Conservation (phyloP, 208 protist genomes). For the Herpetomonas tarakana region DNA sequence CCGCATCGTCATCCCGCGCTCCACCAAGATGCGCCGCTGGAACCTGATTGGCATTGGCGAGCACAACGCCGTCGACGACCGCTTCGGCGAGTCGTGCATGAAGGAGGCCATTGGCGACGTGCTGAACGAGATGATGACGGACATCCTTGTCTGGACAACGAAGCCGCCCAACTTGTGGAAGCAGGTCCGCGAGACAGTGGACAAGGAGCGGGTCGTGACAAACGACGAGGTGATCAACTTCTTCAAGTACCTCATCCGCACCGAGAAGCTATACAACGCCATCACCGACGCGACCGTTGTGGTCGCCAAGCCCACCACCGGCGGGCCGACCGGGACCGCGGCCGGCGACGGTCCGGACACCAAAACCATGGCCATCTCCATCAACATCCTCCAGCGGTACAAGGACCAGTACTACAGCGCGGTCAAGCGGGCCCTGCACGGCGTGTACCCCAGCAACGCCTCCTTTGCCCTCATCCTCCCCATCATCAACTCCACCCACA, state of each 20-base stretch:
- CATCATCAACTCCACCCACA: constrained; percentile 23
- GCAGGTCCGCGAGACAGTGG: neutral
- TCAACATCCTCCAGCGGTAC: no score
- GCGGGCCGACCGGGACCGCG: no score
- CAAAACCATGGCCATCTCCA: no score
- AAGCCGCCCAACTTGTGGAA: constrained; percentile 11
- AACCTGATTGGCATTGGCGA: constrained; percentile 17
- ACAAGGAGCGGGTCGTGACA: no score
- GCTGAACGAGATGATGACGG: constrained; percentile 8
- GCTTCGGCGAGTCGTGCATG: constrained; percentile 14
- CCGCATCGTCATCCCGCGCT: constrained; percentile 7
- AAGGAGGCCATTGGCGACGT: constrained; percentile 12
- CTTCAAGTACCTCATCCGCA: no score
- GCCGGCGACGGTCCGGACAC: no score
- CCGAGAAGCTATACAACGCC: no score
- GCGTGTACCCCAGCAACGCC: constrained; percentile 6
- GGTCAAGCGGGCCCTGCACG: constrained; percentile 12
- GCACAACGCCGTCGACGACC: constrained; percentile 14
- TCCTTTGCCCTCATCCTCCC: constrained; percentile 16
- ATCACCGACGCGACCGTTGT: no score
- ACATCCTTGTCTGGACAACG: no score
- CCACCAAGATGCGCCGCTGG: constrained; percentile 16
- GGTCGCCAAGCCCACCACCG: no score
- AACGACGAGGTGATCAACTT: no score
- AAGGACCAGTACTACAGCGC: constrained; percentile 17